Evolutionary conservation across 2,329 filamentous ascomycete species (phyloP).

Genomic region (Diplocarpon mali): DNA sequence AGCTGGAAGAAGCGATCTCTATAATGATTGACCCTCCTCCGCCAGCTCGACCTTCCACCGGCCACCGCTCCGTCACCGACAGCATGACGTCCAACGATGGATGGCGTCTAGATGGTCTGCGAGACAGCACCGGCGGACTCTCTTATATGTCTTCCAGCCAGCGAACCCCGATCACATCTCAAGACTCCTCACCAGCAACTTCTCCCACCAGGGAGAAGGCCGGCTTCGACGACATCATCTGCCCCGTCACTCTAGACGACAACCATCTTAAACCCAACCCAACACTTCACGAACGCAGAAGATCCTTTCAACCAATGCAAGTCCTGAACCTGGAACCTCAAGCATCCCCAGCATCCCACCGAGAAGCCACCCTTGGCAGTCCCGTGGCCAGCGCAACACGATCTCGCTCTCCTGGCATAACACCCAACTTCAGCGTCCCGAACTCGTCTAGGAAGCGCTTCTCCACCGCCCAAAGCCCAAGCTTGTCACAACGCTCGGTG

Average conservation of each 20-base stretch:
- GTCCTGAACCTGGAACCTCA: slow-evolving; percentile 14
- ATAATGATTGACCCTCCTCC: slow-evolving; percentile 6
- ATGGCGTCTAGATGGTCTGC: slow-evolving; percentile 44
- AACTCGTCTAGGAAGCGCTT: slow-evolving; percentile 20
- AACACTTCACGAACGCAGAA: slow-evolving; percentile 22
- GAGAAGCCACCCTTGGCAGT: slow-evolving; percentile 19
- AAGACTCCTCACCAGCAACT: slow-evolving; percentile 44
- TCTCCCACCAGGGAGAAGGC: slow-evolving; percentile 46
- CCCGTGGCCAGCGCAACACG: slow-evolving; percentile 4
- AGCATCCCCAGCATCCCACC: slow-evolving; percentile 10
- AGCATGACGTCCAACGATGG: slow-evolving; percentile 49
- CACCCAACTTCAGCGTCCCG: slow-evolving; percentile 26
- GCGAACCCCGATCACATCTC: slow-evolving; percentile 47
- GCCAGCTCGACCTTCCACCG: slow-evolving; percentile 23
- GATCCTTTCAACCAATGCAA: slow-evolving; percentile 23
- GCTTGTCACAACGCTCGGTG: background rate
- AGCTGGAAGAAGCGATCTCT: slow-evolving; percentile 10
- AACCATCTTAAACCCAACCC: slow-evolving; percentile 18
- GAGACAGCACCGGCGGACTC: slow-evolving; percentile 44
- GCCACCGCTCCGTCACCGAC: slow-evolving; percentile 46
- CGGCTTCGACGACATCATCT: slow-evolving; percentile 18
- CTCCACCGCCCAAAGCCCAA: slow-evolving; percentile 10
- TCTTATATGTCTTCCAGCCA: slow-evolving; percentile 52
- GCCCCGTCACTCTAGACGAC: slow-evolving; percentile 14
- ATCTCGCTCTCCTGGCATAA: slow-evolving; percentile 10